Evolutionary conservation across 371 early-diverging fungal genomes (phyloP), one percentile per base, ranked within the genome.

Genomic region (Saksenaea vasiformis): DNA sequence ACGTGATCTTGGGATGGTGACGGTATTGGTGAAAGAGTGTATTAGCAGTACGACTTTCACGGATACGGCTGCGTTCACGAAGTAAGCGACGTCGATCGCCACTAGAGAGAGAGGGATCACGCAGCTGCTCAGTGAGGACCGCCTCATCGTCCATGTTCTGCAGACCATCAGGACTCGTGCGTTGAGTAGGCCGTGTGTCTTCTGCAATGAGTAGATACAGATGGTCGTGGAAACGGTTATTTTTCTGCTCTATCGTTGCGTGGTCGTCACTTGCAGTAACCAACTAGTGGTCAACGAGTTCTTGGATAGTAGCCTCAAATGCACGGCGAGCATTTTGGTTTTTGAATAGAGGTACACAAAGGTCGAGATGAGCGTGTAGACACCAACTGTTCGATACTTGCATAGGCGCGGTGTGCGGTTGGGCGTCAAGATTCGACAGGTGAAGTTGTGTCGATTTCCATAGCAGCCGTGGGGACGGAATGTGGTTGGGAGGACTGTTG

Each of bases 1-100:
- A 58, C 1, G 59, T 58, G 15, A 28, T 10, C 24, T 58, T 58
- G 1, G 59, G 39, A 0, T 43, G 59, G 31, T 58, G 59, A 3
- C 59, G 59, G 14, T 58, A 58, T 14, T 58, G 59, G 14, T 58
- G 59, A 27, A 28, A 58, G 2, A 41, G 13, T 38, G 43, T 39
- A 1, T 39, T 15, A 1, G 59, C 22, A 22, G 39, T 34, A 3
- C 59, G 27, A 4, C 59, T 44, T 7, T 58, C 41, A 14, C 17
- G 59, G 8, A 58, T 39, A 58, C 59, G 59, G 0, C 27, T 0
- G 8, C 59, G 59, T 58, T 58, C 27, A 3, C 59, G 41, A 22
- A 58, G 43, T 0, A 58, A 44, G 5, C 43, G 28, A 0, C 59
- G 17, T 26, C 59, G 3, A 17, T 58, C 59, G 5, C 31, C 39